Percentiles rank a stretch among this genome's conserved stretches.
phyloP scores from a whole-genome alignment of 2,329 filamentous ascomycete species.

The Pseudofabraea citricarpa region DNA sequence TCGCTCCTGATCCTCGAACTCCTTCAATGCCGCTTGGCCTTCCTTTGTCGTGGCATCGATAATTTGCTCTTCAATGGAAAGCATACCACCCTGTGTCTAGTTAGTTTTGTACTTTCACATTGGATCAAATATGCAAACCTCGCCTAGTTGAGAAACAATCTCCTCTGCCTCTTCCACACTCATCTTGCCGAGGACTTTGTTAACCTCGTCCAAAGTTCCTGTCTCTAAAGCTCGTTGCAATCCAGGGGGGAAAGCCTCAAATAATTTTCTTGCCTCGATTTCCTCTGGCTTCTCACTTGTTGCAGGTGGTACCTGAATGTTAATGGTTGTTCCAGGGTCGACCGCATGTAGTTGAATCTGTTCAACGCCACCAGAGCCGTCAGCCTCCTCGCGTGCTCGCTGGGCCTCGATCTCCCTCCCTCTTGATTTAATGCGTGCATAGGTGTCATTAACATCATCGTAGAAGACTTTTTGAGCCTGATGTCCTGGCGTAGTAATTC shows the following conservation, averaged over 20 bases:
- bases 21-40: conserved; percentile 71
- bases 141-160: conserved; percentile 71
- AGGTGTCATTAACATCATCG: conserved; percentile 89
- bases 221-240: conserved; percentile 78
- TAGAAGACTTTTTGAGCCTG: conserved; percentile 87
- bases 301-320: conserved; percentile 73
- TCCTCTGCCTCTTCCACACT: conserved; percentile 83
- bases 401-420: conserved; percentile 42
- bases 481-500: conserved; percentile 84
- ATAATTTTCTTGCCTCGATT: conserved; percentile 66
- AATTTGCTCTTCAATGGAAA: conserved; percentile 88
- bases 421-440: conserved; percentile 73
- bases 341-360: conserved; percentile 98
- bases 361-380: conserved; percentile 66
- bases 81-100: conserved; percentile 62
- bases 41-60: conserved; percentile 93
- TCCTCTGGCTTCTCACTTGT: conserved; percentile 62
- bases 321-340: conserved; percentile 86
- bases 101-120: not conserved
- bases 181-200: conserved; percentile 84
- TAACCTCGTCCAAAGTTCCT: conserved; percentile 85
- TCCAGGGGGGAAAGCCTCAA: conserved; percentile 76
- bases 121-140: conserved; percentile 44
- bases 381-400: conserved; percentile 48
- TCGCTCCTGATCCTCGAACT: conserved; percentile 59